These are phyloP conservation scores for Zanthoxylum bungeanum DNA, from an alignment of 345 rosid genomes.

Conservation along the genomic window DNA sequence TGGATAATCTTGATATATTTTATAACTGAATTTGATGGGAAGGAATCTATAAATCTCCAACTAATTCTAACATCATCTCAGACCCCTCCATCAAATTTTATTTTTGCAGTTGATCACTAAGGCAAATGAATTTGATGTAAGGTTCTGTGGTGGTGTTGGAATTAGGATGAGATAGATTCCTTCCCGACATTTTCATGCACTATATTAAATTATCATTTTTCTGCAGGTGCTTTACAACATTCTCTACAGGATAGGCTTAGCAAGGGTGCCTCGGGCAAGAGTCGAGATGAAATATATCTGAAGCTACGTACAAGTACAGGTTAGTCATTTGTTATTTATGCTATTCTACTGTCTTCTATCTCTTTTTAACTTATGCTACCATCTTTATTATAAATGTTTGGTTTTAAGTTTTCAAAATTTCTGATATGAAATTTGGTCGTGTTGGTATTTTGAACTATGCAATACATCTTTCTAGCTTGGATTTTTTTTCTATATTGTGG, in stretches of 20 bases:
- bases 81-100: too few relatives aligned
- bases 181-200: slow-evolving; percentile 1
- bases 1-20: background rate
- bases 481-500: too few relatives aligned
- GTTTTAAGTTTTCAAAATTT: background rate
- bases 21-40: background rate
- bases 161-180: background rate
- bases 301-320: slow-evolving; percentile 97
- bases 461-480: background rate
- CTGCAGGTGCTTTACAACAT: slow-evolving; percentile 83
- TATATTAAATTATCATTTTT: slow-evolving; percentile 15
- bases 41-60: too few relatives aligned
- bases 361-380: background rate
- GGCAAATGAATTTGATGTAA: background rate
- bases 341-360: background rate
- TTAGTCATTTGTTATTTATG: slow-evolving; percentile 21
- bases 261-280: slow-evolving; percentile 70
- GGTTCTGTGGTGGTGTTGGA: background rate
- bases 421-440: background rate
- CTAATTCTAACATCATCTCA: too few relatives aligned
- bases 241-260: slow-evolving; percentile 93
- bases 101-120: background rate
- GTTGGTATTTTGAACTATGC: background rate
- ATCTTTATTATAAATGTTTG: background rate
- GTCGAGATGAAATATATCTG: slow-evolving; percentile 79